Evolutionary conservation across 768 basidiomycete species (phyloP).

Genomic region (Mycena olivaceomarginata): DNA sequence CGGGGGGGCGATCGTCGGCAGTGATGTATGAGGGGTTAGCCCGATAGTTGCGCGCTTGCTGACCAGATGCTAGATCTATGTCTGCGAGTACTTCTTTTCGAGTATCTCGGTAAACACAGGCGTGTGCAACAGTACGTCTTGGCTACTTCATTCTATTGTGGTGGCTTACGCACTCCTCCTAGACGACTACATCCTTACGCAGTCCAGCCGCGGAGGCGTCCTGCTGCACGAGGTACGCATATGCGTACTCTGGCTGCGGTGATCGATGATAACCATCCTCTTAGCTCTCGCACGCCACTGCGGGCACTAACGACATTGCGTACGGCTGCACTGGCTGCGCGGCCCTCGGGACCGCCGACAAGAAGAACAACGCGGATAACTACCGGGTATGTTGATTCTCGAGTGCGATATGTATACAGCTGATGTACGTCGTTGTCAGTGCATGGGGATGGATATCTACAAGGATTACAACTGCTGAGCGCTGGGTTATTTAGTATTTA

Average conservation of each 20-base stretch:
- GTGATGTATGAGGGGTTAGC: slow-evolving; percentile 12
- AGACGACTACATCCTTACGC: slow-evolving; percentile 31
- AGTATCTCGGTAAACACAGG: not conserved
- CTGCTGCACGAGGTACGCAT: slow-evolving; percentile 35
- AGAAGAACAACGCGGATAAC: slow-evolving; percentile 40
- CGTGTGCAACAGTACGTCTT: slow-evolving; percentile 9
- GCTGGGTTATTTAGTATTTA: not conserved
- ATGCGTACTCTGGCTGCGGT: no score
- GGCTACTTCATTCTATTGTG: not conserved
- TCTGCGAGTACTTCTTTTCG: slow-evolving; percentile 35
- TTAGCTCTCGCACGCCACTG: slow-evolving; percentile 38
- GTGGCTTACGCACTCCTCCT: not conserved
- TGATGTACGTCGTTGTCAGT: not conserved
- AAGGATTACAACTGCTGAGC: slow-evolving; percentile 30
- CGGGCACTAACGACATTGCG: slow-evolving; percentile 27
- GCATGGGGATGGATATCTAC: slow-evolving; percentile 36
- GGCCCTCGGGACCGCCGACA: slow-evolving; percentile 9
- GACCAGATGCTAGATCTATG: slow-evolving; percentile 21
- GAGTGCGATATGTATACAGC: not conserved
- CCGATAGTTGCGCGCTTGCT: not conserved
- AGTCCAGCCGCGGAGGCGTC: slow-evolving; percentile 37
- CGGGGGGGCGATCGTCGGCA: slow-evolving; percentile 32
- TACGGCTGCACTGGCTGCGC: slow-evolving; percentile 35
- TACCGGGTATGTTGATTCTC: slow-evolving; percentile 22
- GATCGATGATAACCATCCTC: no score